Conservation (phyloP, 169 alveolate species). For the Eimeria necatrix region DNA sequence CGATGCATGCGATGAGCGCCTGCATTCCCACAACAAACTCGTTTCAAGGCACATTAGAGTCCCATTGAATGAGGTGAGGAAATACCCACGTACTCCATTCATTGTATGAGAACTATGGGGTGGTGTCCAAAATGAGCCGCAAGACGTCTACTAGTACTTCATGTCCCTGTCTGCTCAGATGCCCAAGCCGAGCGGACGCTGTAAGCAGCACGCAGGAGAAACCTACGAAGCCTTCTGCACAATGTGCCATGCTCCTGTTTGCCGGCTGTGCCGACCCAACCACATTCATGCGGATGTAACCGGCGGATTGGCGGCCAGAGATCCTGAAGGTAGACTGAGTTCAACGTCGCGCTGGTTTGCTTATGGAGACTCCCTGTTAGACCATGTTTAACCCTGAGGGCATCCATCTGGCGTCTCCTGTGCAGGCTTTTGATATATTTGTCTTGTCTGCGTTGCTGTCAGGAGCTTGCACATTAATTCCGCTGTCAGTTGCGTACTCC, state of each 20-base stretch:
- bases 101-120: neutral
- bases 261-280: slow-evolving; percentile 89
- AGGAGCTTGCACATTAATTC: slow-evolving; percentile 1
- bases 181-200: slow-evolving; percentile 89
- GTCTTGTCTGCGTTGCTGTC: neutral
- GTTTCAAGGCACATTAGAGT: slow-evolving; percentile 93
- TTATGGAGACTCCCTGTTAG: no score
- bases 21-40: slow-evolving; percentile 92
- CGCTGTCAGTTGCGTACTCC: slow-evolving; percentile 40
- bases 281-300: slow-evolving; percentile 85
- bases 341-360: no score
- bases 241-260: slow-evolving; percentile 89
- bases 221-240: slow-evolving; percentile 87
- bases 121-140: no score
- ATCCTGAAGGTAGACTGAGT: neutral
- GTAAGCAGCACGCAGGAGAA: slow-evolving; percentile 88
- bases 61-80: slow-evolving; percentile 90
- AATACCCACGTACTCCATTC: neutral
- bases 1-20: slow-evolving; percentile 90
- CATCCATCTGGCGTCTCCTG: no score
- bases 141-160: no score
- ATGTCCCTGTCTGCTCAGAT: slow-evolving; percentile 79
- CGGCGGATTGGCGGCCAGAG: neutral
- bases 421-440: no score
- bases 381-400: no score